Base-by-base conservation (phyloP, 169 alveolate species). In the Miamiensis avidus region DNA sequence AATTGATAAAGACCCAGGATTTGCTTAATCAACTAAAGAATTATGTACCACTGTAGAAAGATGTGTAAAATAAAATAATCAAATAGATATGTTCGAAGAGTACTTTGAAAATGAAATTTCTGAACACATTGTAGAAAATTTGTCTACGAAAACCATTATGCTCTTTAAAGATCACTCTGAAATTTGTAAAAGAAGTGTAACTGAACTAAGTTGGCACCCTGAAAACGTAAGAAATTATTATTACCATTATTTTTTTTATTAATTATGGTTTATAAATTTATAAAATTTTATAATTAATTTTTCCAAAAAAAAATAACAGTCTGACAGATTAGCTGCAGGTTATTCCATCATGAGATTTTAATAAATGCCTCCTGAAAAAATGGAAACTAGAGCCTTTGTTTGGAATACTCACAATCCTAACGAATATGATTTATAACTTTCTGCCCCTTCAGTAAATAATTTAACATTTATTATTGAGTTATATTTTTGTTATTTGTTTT, bases 351-450 rank as follows among this genome's bases (percentile, higher is more conserved):
- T 92, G 82, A 90, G 98, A 85, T 96, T 96, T 92, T 96, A 96
- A 90, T 93, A 94, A 82, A 97, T 96, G 94, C 98, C 99, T n/a
- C n/a, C n/a, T 15, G 98, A 96, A 75, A 92, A 94, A n/a, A 95
- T 96, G 97, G 93, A 97, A n/a, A 82, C 95, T n/a, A 83, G 94
- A 34, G 94, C 98, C 1, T 94, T 90, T 86, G 94, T 97, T 76
- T 97, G 99, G 99, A 98, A 97, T 86, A 87, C 93, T 65, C 82
- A 90, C 33, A 96, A 96, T 76, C 98, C 98, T 31, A 97, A 96
- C 89, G 85, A 88, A 82, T 98, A 98, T n/a, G 92, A 93, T 82
- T 90, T 88, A 75, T 87, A 92, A 25, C 82, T 95, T 30, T 65
- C 81, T 28, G 93, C 95, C 74, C 91, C 91, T 1, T 90, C 96